Base-by-base conservation (phyloP, 768 basidiomycete genomes). In the Rhizopogon sp. region DNA sequence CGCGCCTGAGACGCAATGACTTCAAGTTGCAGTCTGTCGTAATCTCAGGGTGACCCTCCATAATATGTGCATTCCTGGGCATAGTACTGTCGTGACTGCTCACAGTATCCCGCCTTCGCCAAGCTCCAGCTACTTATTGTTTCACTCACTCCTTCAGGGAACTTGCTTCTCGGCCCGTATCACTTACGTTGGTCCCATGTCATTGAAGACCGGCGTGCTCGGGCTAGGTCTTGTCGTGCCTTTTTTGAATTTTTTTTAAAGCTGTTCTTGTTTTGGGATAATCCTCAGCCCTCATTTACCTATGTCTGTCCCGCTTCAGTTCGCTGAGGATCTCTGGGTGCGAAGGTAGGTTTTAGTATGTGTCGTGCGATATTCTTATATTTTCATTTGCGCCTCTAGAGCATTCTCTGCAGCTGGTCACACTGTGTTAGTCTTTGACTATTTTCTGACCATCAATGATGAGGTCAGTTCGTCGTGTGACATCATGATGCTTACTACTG, bases 381-480 rank as follows among this genome's bases (percentile, higher is more conserved):
- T 47, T 47, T 33, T 49, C 47, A 37, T 13, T 16, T 16, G 9
- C 14, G 14, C 1, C 14, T 22, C 14, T 29, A 66, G 65, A 43
- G 0, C 31, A 2, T 43, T 40, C 35, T 49, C 58, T 22, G 33
- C 65, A 43, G 46, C 61, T 43, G 68, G 66, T 20, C 41, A 45
- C 22, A 45, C 64, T 16, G 39, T 69, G 2, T 64, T 68, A 5
- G 39, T 61, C 6, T 67, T 67, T 17, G 67, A 68, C 37, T 61
- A 66, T 51, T 11, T 69, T 44, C 49, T 68, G 1, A 70, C 69
- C 16, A 6, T 68, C 40, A 29, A 53, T 11, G 57, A 64, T 52
- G 69, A 70, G 56, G 67, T 65, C 31, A 10, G 62, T 60, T 17
- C 3, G 14, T 5, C 7, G 16, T 14, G 1, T 25, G 22, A 20